Evolutionary conservation across 352 stramenopile genomes (phyloP).

Genomic region (Phytopythium kandeliae): DNA sequence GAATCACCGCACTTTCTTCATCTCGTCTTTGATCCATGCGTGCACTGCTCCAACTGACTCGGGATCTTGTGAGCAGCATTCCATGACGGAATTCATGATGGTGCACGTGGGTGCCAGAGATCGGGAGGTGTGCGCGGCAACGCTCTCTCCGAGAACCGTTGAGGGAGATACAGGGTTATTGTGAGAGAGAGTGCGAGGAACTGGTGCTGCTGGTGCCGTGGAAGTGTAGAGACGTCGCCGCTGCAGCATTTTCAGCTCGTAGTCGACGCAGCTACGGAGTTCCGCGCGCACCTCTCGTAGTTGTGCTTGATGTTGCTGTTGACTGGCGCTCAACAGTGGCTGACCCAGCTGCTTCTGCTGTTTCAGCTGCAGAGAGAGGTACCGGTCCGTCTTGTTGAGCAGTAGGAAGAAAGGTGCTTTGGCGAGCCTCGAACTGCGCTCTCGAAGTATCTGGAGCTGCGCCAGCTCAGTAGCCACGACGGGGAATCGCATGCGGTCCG

Average conservation of each 20-base stretch:
- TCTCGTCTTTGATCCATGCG: slow-evolving; percentile 39
- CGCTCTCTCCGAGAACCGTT: slow-evolving; percentile 5
- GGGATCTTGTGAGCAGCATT: slow-evolving; percentile 38
- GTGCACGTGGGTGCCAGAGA: slow-evolving; percentile 5
- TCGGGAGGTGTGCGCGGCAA: not conserved
- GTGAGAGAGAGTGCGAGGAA: not conserved
- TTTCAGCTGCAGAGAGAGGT: slow-evolving; percentile 5
- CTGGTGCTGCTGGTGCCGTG: not conserved
- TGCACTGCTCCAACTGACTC: slow-evolving; percentile 33
- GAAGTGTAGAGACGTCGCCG: slow-evolving; percentile 23
- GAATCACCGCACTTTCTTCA: slow-evolving; percentile 24
- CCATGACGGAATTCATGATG: slow-evolving; percentile 41
- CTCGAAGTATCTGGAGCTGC: slow-evolving; percentile 32
- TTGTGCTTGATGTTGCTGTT: slow-evolving; percentile 17
- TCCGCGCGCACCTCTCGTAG: slow-evolving; percentile 32
- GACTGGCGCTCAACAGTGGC: slow-evolving; percentile 8
- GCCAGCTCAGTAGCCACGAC: slow-evolving; percentile 45
- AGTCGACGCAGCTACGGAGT: slow-evolving; percentile 44
- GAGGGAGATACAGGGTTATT: not conserved
- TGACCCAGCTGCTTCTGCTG: slow-evolving; percentile 18
- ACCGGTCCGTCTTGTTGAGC: slow-evolving; percentile 53
- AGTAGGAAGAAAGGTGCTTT: slow-evolving; percentile 40
- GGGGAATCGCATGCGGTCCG: slow-evolving; percentile 40
- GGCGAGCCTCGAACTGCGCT: slow-evolving; percentile 19
- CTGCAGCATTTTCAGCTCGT: slow-evolving; percentile 37